Conservation (phyloP, 768 basidiomycete species). For the Boletus subcaerulescens region DNA sequence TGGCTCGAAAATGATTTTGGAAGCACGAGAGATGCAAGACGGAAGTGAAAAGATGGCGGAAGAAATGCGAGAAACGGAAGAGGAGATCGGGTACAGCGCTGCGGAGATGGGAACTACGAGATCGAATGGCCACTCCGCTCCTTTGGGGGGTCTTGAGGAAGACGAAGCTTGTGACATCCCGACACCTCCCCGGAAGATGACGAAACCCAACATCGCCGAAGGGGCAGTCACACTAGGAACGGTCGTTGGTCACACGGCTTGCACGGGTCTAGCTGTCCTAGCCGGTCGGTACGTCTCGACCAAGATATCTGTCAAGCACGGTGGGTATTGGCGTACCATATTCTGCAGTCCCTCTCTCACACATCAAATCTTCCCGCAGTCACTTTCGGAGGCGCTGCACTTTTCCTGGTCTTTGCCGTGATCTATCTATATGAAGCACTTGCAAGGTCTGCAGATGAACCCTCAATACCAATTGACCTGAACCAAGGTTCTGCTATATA, state of each 20-base stretch:
- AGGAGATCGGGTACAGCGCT: slow-evolving; percentile 87
- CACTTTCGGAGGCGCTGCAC: slow-evolving; percentile 73
- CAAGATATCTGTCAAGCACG: slow-evolving; percentile 90
- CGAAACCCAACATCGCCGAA: slow-evolving; percentile 40
- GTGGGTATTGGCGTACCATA: slow-evolving; percentile 44
- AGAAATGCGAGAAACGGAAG: slow-evolving; percentile 95
- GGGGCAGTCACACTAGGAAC: slow-evolving; percentile 87
- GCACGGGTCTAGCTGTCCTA: slow-evolving; percentile 88
- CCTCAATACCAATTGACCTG: slow-evolving; percentile 12
- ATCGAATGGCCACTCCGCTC: slow-evolving; percentile 45
- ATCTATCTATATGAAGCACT: slow-evolving; percentile 73
- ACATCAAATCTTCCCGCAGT: slow-evolving; percentile 43
- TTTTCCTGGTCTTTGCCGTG: slow-evolving; percentile 82
- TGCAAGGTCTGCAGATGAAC: slow-evolving; percentile 17
- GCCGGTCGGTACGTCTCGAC: slow-evolving; percentile 91
- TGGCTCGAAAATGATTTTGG: slow-evolving; percentile 84
- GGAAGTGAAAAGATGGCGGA: slow-evolving; percentile 84
- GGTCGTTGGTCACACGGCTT: slow-evolving; percentile 80
- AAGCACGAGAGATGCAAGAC: slow-evolving; percentile 74
- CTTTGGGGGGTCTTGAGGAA: slow-evolving; percentile 78
- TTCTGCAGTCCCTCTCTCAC: neutral
- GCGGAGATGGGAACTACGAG: slow-evolving; percentile 37
- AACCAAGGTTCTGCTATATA: slow-evolving; percentile 5
- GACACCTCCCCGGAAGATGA: slow-evolving; percentile 15
- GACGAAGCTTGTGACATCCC: slow-evolving; percentile 37